Conservation (phyloP, 805 yeast species). For the Pichia kluyveri region DNA sequence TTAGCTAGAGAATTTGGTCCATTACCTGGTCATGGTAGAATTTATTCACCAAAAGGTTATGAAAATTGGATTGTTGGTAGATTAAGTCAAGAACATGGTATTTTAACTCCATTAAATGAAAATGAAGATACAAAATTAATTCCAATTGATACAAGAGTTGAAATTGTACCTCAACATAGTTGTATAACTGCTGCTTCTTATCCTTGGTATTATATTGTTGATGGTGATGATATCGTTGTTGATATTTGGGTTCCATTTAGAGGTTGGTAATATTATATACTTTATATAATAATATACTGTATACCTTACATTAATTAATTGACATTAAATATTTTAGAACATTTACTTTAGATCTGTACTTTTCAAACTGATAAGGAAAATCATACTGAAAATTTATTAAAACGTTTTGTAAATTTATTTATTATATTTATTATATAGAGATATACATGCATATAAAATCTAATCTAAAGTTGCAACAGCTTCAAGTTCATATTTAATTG, state of each 20-base stretch:
- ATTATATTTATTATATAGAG: too few relatives aligned
- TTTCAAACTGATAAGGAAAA: too few relatives aligned
- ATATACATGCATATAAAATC: background rate
- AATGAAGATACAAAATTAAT: constrained; percentile 27
- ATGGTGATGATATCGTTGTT: constrained; percentile 32
- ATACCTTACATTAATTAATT: too few relatives aligned
- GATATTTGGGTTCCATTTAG: constrained; percentile 17
- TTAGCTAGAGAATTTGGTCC: constrained; percentile 58
- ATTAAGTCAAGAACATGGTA: constrained; percentile 74
- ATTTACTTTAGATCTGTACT: too few relatives aligned
- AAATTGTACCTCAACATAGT: constrained; percentile 58
- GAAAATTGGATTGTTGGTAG: constrained; percentile 54
- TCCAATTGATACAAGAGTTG: constrained; percentile 46
- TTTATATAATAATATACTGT: too few relatives aligned
- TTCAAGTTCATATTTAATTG: constrained; percentile 41
- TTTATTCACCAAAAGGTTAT: constrained; percentile 28
- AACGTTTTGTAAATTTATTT: too few relatives aligned
- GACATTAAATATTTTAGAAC: too few relatives aligned
- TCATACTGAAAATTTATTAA: too few relatives aligned
- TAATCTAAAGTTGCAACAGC: constrained; percentile 23
- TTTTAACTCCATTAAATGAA: constrained; percentile 38
- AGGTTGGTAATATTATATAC: constrained; percentile 19
- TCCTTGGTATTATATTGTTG: constrained; percentile 47
- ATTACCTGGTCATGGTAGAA: constrained; percentile 47
- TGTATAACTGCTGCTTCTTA: constrained; percentile 62